Base-by-base conservation (phyloP, 108 stramenopile species). In the Cyclostephanos tholiformis region DNA sequence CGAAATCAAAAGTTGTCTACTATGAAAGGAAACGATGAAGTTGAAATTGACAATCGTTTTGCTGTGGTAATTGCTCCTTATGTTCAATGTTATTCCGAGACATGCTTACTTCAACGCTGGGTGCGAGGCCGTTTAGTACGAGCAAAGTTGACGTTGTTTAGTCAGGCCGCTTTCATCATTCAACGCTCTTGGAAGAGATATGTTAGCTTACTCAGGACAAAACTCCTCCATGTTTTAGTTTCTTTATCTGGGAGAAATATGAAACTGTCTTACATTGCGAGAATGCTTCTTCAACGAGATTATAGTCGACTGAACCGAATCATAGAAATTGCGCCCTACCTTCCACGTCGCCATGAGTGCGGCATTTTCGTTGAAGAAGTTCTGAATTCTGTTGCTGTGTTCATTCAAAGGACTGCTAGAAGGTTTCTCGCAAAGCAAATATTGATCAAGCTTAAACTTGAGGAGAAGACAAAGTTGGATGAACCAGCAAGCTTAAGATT, bases 311-410 rank as follows among this genome's bases (percentile, higher is more conserved):
- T 71, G 48, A 71, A 75, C 19, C 63, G 80, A 3, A 68, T 82
- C 48, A 69, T 58, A n/a, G 68, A 70, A 20, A 75, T 82, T 30
- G 52, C 74, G 35, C 80, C 67, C 2, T 57, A 71, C 19, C 65
- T 82, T 6, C 80, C 80, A 17, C 63, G 69, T 30, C 23, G 55
- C 23, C 69, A 77, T 44, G 74, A 82, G 32, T 70, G 73, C 52
- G 80, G 80, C 20, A 51, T 82, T 12, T 82, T 82, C 48, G 36
- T 82, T 41, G 71, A 82, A 63, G 53, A 69, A 63, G 63, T 82
- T 22, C 26, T 82, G 58, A 75, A 82, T 50, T 74, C 80, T 13
- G 80, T 82, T 39, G 63, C 74, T 22, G 74, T 82, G 46, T 69
- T 67, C 14, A 71, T 82, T 55, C 80, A 82, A 75, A 71, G 74